Percentiles rank a stretch among this genome's conserved stretches.
phyloP scores from a whole-genome alignment of 2,329 filamentous ascomycete genomes.

The Epicoccum sorghinum region DNA sequence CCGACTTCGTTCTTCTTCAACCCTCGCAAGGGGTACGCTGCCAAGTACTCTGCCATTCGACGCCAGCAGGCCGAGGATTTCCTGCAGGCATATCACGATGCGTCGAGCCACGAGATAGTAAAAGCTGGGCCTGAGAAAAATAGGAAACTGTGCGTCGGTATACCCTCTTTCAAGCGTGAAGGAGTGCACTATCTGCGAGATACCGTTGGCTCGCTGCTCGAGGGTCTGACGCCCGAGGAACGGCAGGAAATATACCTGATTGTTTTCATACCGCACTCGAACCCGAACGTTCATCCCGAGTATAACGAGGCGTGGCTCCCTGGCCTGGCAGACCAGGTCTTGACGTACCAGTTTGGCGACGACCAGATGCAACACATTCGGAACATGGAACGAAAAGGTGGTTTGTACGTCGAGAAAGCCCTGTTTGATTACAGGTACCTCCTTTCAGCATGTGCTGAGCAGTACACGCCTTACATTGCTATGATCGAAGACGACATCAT shows the following conservation, averaged over 20 bases:
- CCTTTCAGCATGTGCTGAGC: conserved; percentile 48
- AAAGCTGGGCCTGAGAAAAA: conserved; percentile 24
- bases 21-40: conserved; percentile 38
- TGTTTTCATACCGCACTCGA: conserved; percentile 53
- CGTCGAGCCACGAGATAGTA: conserved; percentile 19
- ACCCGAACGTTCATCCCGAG: conserved; percentile 50
- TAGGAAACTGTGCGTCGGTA: conserved; percentile 51
- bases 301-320: conserved; percentile 52
- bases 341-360: conserved; percentile 48
- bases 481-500: conserved; percentile 57
- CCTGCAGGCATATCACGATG: conserved; percentile 26
- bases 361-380: conserved; percentile 44
- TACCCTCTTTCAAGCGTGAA: conserved; percentile 51
- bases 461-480: conserved; percentile 49
- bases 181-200: conserved; percentile 50
- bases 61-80: conserved; percentile 39
- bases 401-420: conserved; percentile 48
- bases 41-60: conserved; percentile 40
- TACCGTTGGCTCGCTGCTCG: conserved; percentile 53
- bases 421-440: conserved; percentile 54
- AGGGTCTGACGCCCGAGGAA: conserved; percentile 51
- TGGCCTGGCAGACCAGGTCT: conserved; percentile 49
- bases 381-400: conserved; percentile 37
- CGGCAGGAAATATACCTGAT: conserved; percentile 51
- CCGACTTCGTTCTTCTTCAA: conserved; percentile 48